Conservation (phyloP, 306 rosid species). For the Phaseolus lunatus region DNA sequence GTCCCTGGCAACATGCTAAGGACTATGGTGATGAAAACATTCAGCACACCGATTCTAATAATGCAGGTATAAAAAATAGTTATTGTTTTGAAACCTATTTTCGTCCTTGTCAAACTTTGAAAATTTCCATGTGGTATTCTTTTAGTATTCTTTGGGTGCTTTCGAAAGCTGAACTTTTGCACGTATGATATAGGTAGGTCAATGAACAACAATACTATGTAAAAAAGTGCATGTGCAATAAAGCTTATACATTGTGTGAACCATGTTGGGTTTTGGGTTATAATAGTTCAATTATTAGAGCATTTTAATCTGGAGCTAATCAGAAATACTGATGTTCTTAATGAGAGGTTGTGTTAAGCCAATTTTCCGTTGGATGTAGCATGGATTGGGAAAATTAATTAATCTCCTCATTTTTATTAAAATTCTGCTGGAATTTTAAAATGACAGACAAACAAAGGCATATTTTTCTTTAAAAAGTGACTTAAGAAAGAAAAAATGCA, state of each 20-base stretch:
- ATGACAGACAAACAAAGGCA: neutral
- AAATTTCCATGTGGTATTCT: neutral
- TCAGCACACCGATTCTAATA: constrained; percentile 54
- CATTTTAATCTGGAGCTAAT: constrained; percentile 7
- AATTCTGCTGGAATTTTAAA: neutral
- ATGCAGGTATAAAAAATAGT: constrained; percentile 63
- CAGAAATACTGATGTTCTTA: constrained; percentile 3
- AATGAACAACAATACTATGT: neutral
- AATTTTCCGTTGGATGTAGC: neutral
- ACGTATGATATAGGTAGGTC: neutral
- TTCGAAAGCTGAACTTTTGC: constrained; percentile 5
- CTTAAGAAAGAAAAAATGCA: neutral
- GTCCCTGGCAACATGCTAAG: constrained; percentile 94
- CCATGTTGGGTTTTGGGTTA: neutral
- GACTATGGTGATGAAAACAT: constrained; percentile 57
- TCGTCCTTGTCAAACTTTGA: constrained; percentile 36
- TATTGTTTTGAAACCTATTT: constrained; percentile 27
- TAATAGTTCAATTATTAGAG: neutral
- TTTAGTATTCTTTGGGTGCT: constrained; percentile 21
- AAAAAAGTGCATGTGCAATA: constrained; percentile 4
- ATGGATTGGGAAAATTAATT: neutral
- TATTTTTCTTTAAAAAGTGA: neutral
- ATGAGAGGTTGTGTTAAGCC: neutral
- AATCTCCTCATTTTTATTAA: neutral
- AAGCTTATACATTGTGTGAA: constrained; percentile 8